phyloP scores from a whole-genome alignment of 495 filamentous ascomycete genomes.

The Trichoderma gamsii region DNA sequence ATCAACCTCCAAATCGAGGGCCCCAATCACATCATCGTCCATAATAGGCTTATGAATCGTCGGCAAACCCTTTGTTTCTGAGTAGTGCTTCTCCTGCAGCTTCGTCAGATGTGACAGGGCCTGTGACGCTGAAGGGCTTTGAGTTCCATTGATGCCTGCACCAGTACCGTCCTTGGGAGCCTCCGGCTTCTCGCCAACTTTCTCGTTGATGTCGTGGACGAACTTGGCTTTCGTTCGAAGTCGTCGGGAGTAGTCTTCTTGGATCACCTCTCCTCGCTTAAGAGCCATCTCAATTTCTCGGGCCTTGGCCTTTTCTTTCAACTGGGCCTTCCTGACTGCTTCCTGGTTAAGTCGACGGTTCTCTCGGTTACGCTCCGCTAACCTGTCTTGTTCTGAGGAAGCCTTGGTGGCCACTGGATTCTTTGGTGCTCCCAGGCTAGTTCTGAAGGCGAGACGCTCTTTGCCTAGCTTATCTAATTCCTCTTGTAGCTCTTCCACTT shows the following conservation, averaged over 20 bases:
- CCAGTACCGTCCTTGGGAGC: conserved; percentile 28
- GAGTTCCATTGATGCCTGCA: conserved; percentile 31
- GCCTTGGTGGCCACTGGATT: conserved; percentile 37
- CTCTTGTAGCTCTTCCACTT: conserved; percentile 53
- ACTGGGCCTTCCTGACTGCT: conserved; percentile 75
- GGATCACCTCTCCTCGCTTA: conserved; percentile 44
- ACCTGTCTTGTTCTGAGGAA: conserved; percentile 61
- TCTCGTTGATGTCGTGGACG: conserved; percentile 49
- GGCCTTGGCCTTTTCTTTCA: conserved; percentile 65
- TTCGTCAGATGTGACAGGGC: conserved; percentile 44
- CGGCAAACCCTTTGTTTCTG: conserved; percentile 53
- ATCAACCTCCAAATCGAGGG: conserved; percentile 75
- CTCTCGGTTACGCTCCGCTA: conserved; percentile 67
- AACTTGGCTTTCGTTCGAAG: conserved; percentile 57
- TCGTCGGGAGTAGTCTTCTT: conserved; percentile 53
- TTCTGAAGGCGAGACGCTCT: conserved; percentile 64
- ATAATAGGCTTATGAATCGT: conserved; percentile 65
- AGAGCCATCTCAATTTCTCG: conserved; percentile 48
- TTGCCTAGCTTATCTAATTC: conserved; percentile 59
- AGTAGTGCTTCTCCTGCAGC: conserved; percentile 47
- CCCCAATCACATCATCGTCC: conserved; percentile 79
- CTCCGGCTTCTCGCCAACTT: conserved; percentile 26
- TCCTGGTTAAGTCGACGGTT: conserved; percentile 77
- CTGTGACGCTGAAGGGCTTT: conserved; percentile 27
- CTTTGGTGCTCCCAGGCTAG: conserved; percentile 44